A percentile compares a stretch with the other conserved stretches of the same genome.
Conservation (phyloP, 2,329 filamentous ascomycete species). For the Colletotrichum zoysiae region DNA sequence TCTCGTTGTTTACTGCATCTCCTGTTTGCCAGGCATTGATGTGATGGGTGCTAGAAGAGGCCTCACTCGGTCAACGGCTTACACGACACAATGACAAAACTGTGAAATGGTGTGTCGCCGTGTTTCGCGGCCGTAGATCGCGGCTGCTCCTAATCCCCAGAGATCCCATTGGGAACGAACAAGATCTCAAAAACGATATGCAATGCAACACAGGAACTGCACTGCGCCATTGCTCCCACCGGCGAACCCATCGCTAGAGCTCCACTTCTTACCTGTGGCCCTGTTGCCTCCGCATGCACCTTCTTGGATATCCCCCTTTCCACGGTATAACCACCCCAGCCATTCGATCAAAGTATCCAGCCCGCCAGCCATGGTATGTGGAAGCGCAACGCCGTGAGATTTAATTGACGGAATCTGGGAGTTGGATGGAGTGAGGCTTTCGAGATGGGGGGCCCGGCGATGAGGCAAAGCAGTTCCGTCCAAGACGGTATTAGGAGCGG, state of each 20-base stretch:
- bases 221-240: background rate
- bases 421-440: constrained; percentile 15
- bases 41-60: background rate
- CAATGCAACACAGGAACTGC: too few relatives aligned
- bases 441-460: constrained; percentile 30
- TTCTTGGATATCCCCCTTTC: constrained; percentile 15
- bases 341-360: constrained; percentile 26
- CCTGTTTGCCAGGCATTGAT: background rate
- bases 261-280: constrained; percentile 6
- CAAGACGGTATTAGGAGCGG: background rate
- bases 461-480: constrained; percentile 19
- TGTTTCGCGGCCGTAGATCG: constrained; percentile 22
- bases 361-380: constrained; percentile 6
- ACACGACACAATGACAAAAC: background rate
- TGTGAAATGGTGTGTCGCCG: constrained; percentile 7
- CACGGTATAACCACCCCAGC: constrained; percentile 8
- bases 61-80: background rate
- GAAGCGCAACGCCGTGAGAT: background rate
- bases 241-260: constrained; percentile 2
- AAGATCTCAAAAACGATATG: background rate
- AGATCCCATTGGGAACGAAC: background rate
- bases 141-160: background rate
- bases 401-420: constrained; percentile 36
- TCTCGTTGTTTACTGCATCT: background rate
- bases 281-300: constrained; percentile 5